These are phyloP conservation scores for Solanum lycopersicoides DNA, from an alignment of 257 asterid species.

Conservation along the genomic window DNA sequence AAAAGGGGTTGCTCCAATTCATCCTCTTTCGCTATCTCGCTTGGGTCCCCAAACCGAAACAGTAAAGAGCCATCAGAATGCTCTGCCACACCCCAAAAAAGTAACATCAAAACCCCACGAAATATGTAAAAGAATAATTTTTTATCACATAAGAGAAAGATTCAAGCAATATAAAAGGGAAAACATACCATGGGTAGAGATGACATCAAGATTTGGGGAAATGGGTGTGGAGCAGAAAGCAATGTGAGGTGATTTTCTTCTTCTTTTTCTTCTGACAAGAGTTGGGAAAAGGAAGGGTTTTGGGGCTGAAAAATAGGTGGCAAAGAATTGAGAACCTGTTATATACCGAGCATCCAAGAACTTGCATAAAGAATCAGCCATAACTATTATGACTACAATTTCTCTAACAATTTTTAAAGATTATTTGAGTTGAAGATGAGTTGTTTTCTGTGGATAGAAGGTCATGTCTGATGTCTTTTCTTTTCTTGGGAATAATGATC, in stretches of 20 bases:
- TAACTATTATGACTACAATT: background rate
- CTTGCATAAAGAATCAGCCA: constrained; percentile 13
- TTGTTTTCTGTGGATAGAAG: background rate
- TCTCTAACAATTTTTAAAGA: background rate
- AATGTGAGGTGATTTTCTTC: constrained; percentile 20
- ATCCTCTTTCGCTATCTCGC: constrained; percentile 28
- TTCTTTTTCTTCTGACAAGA: constrained; percentile 6
- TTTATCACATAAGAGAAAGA: background rate
- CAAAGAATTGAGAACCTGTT: background rate
- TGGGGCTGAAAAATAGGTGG: constrained; percentile 18
- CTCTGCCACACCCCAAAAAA: constrained; percentile 38
- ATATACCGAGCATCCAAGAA: background rate
- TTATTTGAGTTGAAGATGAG: background rate
- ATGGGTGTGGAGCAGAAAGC: constrained; percentile 21
- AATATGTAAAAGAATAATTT: background rate
- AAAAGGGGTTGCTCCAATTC: constrained; percentile 21
- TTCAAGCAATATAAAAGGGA: background rate
- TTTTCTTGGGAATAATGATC: background rate
- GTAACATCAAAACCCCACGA: constrained; percentile 12
- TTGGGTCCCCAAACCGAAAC: constrained; percentile 76
- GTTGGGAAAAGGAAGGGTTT: constrained; percentile 18
- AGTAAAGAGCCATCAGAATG: constrained; percentile 64
- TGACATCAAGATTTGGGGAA: constrained; percentile 27
- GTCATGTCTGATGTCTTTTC: background rate
- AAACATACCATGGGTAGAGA: constrained; percentile 54